These are phyloP conservation scores for Globisporangium heterothallicum DNA, from an alignment of 352 stramenopile genomes.

Conservation along the genomic window DNA sequence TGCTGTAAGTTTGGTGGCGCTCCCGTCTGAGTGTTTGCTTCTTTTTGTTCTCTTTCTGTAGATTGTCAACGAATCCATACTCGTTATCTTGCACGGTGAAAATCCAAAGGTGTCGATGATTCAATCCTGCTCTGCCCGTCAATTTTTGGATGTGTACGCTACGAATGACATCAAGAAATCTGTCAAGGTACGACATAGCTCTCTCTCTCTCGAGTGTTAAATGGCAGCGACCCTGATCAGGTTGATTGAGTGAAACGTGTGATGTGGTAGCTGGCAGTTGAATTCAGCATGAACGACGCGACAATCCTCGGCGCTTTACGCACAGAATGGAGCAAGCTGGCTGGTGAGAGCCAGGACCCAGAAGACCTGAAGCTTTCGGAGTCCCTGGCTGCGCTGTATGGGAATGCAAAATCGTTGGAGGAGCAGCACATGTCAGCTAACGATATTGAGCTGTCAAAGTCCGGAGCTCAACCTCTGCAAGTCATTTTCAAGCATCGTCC, in stretches of 20 bases:
- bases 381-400: conserved; percentile 39
- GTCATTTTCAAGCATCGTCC: conserved; percentile 84
- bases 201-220: background rate
- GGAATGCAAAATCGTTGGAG: conserved; percentile 43
- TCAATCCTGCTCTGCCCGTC: conserved; percentile 60
- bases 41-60: background rate
- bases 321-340: conserved; percentile 39
- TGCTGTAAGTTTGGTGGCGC: background rate
- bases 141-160: conserved; percentile 74
- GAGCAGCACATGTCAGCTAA: conserved; percentile 34
- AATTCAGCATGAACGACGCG: conserved; percentile 68
- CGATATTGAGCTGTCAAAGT: conserved; percentile 26
- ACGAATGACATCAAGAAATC: conserved; percentile 50
- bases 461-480: conserved; percentile 46
- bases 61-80: conserved; percentile 62
- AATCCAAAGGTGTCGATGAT: conserved; percentile 64
- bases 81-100: conserved; percentile 74
- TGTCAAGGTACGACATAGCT: conserved; percentile 43
- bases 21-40: no score
- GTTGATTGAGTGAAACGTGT: background rate
- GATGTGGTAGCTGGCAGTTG: conserved; percentile 52
- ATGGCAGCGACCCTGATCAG: no score
- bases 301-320: conserved; percentile 42
- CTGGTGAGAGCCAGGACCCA: conserved; percentile 9
- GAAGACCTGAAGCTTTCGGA: conserved; percentile 32